Base-by-base conservation (phyloP, 768 basidiomycete genomes). In the Stropharia rugosoannulata region DNA sequence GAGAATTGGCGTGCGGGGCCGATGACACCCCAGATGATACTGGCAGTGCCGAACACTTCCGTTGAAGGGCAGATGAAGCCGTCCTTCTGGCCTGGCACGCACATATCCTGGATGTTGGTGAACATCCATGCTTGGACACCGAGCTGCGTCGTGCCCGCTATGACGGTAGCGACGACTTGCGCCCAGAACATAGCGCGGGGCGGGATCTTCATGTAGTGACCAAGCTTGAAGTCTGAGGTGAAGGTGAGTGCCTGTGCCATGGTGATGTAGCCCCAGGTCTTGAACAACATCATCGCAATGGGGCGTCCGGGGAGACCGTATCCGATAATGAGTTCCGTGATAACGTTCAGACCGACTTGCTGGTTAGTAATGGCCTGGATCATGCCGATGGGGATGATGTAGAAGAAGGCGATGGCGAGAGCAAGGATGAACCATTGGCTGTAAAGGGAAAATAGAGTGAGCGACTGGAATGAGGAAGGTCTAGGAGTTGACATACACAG, bases 231-330 rank as follows among this genome's bases (percentile, higher is more conserved):
- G 71, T 92, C 88, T 8, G 81, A 75, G 1, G 86, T 80, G 73
- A 92, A 93, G 41, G 72, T 73, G 40, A 91, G 66, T 1, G 89
- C 88, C 66, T 87, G 85, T 2, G 77, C 75, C 79, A 84, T 83
- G 48, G 82, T 85, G 55, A 87, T 85, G 62, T 89, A 90, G 32
- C 90, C 89, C 78, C 79, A 90, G 0, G 87, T 88, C 80, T 90
- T 92, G 80, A 91, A 91, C 75, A 92, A 74, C 90, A 93, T 90
- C 79, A 84, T 89, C 0, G 91, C 90, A 54, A 92, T 67, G 5
- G 90, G 89, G 13, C 80, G 81, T 2, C 92, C 90, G 11, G 90
- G 92, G 40, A 90, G 78, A 22, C 80, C 82, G 62, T 90, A 92
- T 51, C 91, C 91, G 25, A 91, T 83, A 58, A 93, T 84, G 39